Evolutionary conservation across 2,329 filamentous ascomycete species (phyloP).

Genomic region (Paramyrothecium sp.): DNA sequence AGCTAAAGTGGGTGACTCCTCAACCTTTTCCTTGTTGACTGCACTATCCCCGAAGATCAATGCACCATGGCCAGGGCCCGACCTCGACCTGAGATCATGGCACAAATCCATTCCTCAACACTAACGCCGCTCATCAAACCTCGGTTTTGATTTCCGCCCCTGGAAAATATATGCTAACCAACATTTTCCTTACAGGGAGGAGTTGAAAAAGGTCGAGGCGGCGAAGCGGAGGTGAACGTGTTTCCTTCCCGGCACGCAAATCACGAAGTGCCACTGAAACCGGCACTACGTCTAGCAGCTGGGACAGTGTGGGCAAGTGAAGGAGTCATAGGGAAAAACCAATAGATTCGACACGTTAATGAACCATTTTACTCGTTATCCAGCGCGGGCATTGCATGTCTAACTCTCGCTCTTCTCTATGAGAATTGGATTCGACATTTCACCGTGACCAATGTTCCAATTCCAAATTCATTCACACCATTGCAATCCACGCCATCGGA

Average conservation of each 20-base stretch:
- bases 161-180: no score
- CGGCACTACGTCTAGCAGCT: no score
- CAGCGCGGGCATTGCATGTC: no score
- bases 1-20: conserved; percentile 71
- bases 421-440: background rate
- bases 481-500: background rate
- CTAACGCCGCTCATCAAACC: no score
- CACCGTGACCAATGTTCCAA: background rate
- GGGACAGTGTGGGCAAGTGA: no score
- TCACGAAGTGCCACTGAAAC: no score
- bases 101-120: no score
- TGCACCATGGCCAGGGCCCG: background rate
- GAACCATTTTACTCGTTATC: background rate
- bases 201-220: conserved; percentile 89
- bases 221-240: conserved; percentile 57
- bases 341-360: background rate
- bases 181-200: conserved; percentile 58
- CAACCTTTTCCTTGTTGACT: background rate
- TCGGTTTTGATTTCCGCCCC: no score
- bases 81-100: no score
- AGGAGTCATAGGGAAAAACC: no score
- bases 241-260: no score
- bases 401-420: no score
- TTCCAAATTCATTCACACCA: background rate
- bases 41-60: conserved; percentile 11